Conservation (phyloP, 2,329 filamentous ascomycete species). For the Trichoderma guizhouense region DNA sequence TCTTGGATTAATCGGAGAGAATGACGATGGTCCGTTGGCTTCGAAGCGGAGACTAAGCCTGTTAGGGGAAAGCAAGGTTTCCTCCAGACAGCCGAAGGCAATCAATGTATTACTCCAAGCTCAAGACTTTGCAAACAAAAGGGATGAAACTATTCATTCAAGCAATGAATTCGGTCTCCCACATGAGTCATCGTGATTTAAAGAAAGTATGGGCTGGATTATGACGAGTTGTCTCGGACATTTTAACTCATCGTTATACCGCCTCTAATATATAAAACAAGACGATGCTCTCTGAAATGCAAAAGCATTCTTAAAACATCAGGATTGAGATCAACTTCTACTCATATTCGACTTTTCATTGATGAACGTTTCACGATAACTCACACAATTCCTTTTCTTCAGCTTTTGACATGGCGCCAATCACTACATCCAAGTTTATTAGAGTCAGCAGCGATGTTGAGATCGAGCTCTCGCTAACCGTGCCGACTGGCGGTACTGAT, state of each 20-base stretch:
- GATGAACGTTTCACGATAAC: rapidly evolving
- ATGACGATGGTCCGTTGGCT: neutral
- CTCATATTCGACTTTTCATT: neutral
- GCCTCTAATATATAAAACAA: neutral
- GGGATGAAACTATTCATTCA: neutral
- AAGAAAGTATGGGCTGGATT: neutral
- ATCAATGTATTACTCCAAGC: neutral
- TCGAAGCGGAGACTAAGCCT: neutral
- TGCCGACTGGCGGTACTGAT: neutral
- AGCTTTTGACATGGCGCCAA: neutral
- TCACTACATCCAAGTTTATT: neutral
- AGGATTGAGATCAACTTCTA: neutral
- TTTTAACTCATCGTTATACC: neutral
- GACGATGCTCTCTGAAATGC: neutral
- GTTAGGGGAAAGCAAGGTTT: neutral
- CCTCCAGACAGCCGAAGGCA: neutral
- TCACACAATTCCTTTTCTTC: neutral
- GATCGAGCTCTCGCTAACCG: neutral
- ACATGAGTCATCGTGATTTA: neutral
- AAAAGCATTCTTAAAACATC: neutral
- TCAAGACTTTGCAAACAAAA: neutral
- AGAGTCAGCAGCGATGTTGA: neutral
- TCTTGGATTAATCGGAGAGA: neutral
- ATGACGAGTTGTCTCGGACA: neutral
- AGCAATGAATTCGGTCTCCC: neutral